These are phyloP conservation scores for Globisporangium solare DNA, from an alignment of 352 stramenopile species.

Conservation along the genomic window DNA sequence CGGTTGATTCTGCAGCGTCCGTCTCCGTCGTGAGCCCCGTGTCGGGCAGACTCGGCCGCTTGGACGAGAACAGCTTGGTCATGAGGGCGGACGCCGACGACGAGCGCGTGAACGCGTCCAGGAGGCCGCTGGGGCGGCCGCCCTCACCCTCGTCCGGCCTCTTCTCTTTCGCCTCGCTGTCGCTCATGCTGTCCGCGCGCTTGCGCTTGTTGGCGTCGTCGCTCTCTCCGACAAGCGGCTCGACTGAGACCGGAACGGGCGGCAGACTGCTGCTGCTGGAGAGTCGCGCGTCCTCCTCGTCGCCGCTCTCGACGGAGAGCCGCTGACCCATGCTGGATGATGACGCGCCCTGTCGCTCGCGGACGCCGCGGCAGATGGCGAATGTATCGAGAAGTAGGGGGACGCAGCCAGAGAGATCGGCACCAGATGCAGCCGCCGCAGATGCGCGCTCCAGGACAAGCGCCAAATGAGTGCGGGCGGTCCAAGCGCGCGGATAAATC, in stretches of 20 bases:
- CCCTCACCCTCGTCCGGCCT: not conserved
- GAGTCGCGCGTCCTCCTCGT: conserved; percentile 9
- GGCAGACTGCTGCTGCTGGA: conserved; percentile 8
- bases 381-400: too few relatives aligned
- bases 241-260: not conserved
- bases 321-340: conserved; percentile 33
- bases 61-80: conserved; percentile 18
- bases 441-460: too few relatives aligned
- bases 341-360: not conserved
- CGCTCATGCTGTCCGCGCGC: not conserved
- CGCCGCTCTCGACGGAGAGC: conserved; percentile 17
- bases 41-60: conserved; percentile 11
- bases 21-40: not conserved
- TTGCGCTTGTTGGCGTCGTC: too few relatives aligned
- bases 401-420: not conserved
- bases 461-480: too few relatives aligned
- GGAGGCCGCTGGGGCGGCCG: conserved; percentile 6
- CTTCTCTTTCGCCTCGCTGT: conserved; percentile 1
- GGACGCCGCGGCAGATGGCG: too few relatives aligned
- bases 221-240: too few relatives aligned
- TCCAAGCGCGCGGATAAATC: too few relatives aligned
- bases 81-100: conserved; percentile 14
- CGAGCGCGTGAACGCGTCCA: conserved; percentile 12
- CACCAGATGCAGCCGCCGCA: too few relatives aligned
- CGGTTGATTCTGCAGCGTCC: too few relatives aligned